Base-by-base conservation (phyloP, 2,329 filamentous ascomycete genomes). In the Talaromyces amestolkiae region DNA sequence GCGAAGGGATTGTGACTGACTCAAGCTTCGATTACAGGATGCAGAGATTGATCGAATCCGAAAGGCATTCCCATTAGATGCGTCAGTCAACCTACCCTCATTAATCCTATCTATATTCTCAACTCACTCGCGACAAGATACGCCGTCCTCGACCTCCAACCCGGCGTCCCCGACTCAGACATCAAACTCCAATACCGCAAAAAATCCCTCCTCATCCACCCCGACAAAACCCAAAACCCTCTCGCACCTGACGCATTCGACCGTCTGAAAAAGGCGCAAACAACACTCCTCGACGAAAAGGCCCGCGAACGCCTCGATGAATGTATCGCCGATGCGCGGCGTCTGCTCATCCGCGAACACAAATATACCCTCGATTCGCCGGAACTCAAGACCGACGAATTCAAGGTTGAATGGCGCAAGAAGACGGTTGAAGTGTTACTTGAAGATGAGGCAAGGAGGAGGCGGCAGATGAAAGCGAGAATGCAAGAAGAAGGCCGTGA, bases 121-220 rank as follows among this genome's bases (percentile, higher is more conserved):
- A 9, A 43, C 37, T 33, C 31, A 45, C 3, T 51, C 8, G 10
- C 10, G 33, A 9, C 43, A 68, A 91, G 89, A 71, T 99, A 99
- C 78, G 92, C 94, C 60, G 92, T 99, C 58, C 89, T 99, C 54
- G 95, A 96, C 78, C 90, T 99, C 54, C 93, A 97, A 77, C 95
- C 95, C 3, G 95, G 95, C 75, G 92, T 98, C 22, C 88, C 95
- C 64, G 94, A 98, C 72, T 93, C 92, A 66, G 95, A 98, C 81
- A 98, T 99, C 84, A 98, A 97, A 81, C 83, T 89, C 71, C 87
- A 87, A 70, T 99, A 98, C 82, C 93, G 95, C 83, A 93, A 92
- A 73, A 98, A 97, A 80, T 99, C 95, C n/a, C 89, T 99, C 65
- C 88, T 99, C 58, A 98, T 99, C 82, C 95, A 99, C 82, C 95